Conservation (phyloP, 2,329 filamentous ascomycete genomes). For the Sordariomycetes sp. region DNA sequence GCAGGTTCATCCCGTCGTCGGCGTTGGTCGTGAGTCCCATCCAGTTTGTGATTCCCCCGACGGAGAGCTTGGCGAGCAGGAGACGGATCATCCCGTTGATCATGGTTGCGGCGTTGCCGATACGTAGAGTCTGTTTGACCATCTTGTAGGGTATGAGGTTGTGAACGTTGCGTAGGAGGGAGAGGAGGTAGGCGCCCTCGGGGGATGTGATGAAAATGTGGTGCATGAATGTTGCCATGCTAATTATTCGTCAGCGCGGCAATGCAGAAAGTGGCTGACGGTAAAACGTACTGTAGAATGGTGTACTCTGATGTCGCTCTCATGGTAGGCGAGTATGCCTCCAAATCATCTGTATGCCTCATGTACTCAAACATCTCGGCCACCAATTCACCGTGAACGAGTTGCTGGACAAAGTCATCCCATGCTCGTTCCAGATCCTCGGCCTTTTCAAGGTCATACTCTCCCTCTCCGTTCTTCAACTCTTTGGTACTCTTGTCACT, state of each 20-base stretch:
- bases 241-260: constrained; percentile 18
- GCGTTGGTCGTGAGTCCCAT: constrained; percentile 62
- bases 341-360: constrained; percentile 50
- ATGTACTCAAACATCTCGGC: constrained; percentile 56
- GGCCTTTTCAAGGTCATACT: constrained; percentile 51
- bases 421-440: constrained; percentile 55
- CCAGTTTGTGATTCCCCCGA: constrained; percentile 70
- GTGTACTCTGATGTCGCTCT: constrained; percentile 57
- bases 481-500: too few relatives aligned
- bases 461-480: too few relatives aligned
- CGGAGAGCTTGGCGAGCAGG: constrained; percentile 67
- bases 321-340: constrained; percentile 52
- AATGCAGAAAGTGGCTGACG: background rate
- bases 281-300: constrained; percentile 62
- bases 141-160: constrained; percentile 63
- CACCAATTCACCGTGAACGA: constrained; percentile 60
- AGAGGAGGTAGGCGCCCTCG: constrained; percentile 65
- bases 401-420: constrained; percentile 54
- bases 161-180: constrained; percentile 61
- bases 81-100: constrained; percentile 65
- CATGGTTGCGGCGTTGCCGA: constrained; percentile 77
- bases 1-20: constrained; percentile 71
- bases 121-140: constrained; percentile 62
- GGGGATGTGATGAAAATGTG: constrained; percentile 64
- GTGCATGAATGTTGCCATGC: constrained; percentile 65